These are phyloP conservation scores for Beauveria medogensis DNA, from an alignment of 2,329 filamentous ascomycete species.

Conservation along the genomic window DNA sequence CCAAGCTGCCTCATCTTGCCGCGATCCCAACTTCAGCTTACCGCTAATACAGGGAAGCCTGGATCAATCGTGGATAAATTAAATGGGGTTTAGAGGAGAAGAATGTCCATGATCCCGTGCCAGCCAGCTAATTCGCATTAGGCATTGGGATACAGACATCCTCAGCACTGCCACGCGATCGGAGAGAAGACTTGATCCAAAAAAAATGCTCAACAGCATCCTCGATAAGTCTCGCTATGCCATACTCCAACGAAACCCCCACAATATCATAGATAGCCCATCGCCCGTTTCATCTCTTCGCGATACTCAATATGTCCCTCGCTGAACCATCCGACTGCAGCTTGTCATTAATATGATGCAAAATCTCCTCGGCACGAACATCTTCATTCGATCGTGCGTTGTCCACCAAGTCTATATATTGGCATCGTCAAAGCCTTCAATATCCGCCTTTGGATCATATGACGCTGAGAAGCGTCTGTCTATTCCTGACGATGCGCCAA, in stretches of 20 bases:
- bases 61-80: neutral
- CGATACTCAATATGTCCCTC: neutral
- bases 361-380: neutral
- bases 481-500: constrained; percentile 56
- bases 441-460: constrained; percentile 51
- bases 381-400: neutral
- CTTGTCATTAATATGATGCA: no score
- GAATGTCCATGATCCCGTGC: neutral
- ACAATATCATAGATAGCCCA: neutral
- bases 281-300: neutral
- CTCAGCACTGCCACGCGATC: no score
- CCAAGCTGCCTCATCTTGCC: neutral
- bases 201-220: neutral
- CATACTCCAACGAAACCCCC: neutral
- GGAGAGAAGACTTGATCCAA: no score
- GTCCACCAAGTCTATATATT: neutral
- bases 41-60: neutral
- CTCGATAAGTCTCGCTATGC: neutral
- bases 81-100: neutral
- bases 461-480: constrained; percentile 69
- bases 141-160: no score
- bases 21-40: neutral
- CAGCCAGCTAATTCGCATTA: no score
- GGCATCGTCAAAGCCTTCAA: constrained; percentile 41
- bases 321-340: neutral